Percentiles rank a stretch among this genome's conserved stretches.
These are phyloP conservation scores for Diophrys sp. DNA, from an alignment of 73 alveolate genomes.

Conservation along the genomic window DNA sequence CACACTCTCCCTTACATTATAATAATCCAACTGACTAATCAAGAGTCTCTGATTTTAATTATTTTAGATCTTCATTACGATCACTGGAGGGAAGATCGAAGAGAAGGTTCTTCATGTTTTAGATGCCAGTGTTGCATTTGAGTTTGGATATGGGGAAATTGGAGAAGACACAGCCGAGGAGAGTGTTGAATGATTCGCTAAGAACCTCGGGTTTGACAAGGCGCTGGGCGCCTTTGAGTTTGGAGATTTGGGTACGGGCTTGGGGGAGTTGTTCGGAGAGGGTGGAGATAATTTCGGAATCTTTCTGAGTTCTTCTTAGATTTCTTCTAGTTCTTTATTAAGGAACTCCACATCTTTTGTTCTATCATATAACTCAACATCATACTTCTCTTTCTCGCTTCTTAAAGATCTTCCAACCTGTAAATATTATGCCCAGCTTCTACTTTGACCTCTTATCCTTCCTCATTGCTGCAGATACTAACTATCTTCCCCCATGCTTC, in stretches of 20 bases:
- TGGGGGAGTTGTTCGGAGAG: not conserved
- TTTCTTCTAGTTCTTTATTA: not conserved
- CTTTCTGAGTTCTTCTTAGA: too few relatives aligned
- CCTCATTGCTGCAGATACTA: not conserved
- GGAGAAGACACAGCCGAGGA: not conserved
- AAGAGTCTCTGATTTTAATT: not conserved
- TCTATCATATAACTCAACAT: not conserved
- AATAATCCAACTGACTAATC: not conserved
- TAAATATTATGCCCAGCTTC: not conserved
- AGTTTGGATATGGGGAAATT: not conserved
- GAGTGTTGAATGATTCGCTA: not conserved
- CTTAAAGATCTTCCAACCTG: not conserved
- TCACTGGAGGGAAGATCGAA: not conserved
- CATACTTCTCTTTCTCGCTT: not conserved
- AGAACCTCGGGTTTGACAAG: not conserved
- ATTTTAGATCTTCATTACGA: not conserved
- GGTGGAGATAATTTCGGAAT: not conserved
- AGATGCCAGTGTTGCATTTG: not conserved
- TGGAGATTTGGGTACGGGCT: not conserved
- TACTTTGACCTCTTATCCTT: not conserved
- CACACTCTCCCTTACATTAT: not conserved
- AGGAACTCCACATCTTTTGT: not conserved
- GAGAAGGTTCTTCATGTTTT: not conserved
- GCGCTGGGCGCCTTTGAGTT: not conserved
- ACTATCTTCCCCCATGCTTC: not conserved